Evolutionary conservation across 495 filamentous ascomycete species (phyloP).

Genomic region (Aspergillus baeticus): DNA sequence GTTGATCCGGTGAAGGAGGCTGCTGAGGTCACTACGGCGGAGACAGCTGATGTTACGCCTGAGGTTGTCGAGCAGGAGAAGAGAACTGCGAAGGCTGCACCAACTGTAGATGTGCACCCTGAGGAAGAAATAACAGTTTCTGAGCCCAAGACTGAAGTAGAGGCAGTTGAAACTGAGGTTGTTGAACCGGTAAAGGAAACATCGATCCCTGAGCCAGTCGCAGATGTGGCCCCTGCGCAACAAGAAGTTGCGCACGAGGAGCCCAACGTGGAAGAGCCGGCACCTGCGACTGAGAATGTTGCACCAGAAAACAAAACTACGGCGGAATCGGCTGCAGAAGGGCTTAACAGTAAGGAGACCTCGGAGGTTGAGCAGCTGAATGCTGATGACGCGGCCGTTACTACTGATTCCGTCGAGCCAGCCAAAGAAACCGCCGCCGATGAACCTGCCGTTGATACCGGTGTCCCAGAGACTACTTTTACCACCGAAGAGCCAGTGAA

Average conservation of each 20-base stretch:
- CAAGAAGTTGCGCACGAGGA: background rate
- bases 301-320: no score
- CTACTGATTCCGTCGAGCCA: background rate
- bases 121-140: background rate
- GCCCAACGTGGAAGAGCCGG: background rate
- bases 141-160: constrained; percentile 10
- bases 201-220: no score
- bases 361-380: background rate
- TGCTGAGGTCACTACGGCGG: background rate
- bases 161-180: background rate
- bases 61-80: background rate
- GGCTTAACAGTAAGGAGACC: no score
- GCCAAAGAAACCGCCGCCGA: no score
- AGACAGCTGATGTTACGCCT: background rate
- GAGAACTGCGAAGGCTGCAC: background rate
- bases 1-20: background rate
- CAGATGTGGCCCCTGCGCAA: no score
- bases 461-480: no score
- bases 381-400: background rate
- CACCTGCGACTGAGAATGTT: no score
- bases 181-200: background rate
- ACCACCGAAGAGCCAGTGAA: background rate
- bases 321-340: no score
- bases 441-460: no score
- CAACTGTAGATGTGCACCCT: background rate